Evolutionary conservation across 805 yeast genomes (phyloP).

Genomic region (Teunomyces atbi): DNA sequence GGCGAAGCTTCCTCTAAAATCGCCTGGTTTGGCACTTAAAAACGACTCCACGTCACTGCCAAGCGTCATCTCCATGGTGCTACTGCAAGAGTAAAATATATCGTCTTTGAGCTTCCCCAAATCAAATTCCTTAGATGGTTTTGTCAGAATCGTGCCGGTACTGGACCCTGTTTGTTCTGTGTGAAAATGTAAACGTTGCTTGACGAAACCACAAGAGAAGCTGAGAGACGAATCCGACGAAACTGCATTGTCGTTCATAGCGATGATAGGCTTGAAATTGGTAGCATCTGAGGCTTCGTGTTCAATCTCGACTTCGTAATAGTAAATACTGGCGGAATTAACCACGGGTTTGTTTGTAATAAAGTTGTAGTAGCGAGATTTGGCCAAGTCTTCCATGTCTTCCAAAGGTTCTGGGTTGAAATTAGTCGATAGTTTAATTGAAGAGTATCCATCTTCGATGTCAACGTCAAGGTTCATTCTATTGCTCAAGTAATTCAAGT

Average conservation of each 20-base stretch:
- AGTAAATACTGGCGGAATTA: slow-evolving; percentile 36
- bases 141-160: not conserved
- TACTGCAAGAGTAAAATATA: slow-evolving; percentile 17
- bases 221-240: slow-evolving; percentile 32
- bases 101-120: slow-evolving; percentile 29
- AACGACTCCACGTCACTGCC: slow-evolving; percentile 22
- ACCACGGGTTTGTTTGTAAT: slow-evolving; percentile 35
- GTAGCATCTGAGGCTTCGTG: slow-evolving; percentile 36
- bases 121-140: slow-evolving; percentile 20
- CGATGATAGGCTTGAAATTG: slow-evolving; percentile 29
- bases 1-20: slow-evolving; percentile 40
- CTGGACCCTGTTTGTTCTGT: not conserved
- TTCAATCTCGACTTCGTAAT: slow-evolving; percentile 39
- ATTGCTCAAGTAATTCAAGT: slow-evolving; percentile 21
- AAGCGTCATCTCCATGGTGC: slow-evolving; percentile 6
- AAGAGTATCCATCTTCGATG: slow-evolving; percentile 29
- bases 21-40: slow-evolving; percentile 37
- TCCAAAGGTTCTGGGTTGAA: slow-evolving; percentile 1
- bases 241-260: slow-evolving; percentile 32
- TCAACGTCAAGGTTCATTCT: slow-evolving; percentile 24
- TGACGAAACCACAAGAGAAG: slow-evolving; percentile 35
- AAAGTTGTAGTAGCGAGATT: slow-evolving; percentile 32
- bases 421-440: slow-evolving; percentile 21
- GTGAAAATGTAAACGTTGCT: slow-evolving; percentile 25
- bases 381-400: slow-evolving; percentile 1